Conservation (phyloP, 805 yeast genomes). For the Cyberlindnera euphorbiae region DNA sequence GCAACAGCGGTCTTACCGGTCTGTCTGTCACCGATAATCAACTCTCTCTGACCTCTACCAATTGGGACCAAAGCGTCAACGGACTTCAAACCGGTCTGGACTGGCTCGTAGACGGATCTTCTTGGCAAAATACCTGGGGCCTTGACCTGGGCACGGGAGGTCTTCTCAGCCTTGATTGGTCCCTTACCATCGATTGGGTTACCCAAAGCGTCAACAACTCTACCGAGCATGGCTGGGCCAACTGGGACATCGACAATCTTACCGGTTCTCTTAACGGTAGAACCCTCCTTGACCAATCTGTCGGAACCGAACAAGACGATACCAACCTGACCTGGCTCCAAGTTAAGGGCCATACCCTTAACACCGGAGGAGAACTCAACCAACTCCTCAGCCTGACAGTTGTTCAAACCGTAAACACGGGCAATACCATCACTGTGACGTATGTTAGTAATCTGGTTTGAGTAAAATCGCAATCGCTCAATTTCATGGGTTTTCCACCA, state of each 20-base stretch:
- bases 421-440: slow-evolving; percentile 97
- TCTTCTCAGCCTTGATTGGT: slow-evolving; percentile 80
- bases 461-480: neutral
- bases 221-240: slow-evolving; percentile 96
- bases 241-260: slow-evolving; percentile 98
- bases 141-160: slow-evolving; percentile 96
- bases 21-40: slow-evolving; percentile 99
- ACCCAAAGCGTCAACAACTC: slow-evolving; percentile 99
- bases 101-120: slow-evolving; percentile 97
- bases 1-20: slow-evolving; percentile 99
- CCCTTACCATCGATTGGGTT: slow-evolving; percentile 99
- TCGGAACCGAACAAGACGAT: slow-evolving; percentile 99
- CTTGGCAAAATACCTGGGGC: slow-evolving; percentile 99
- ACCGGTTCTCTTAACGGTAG: slow-evolving; percentile 99
- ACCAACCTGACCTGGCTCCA: slow-evolving; percentile 99
- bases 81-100: slow-evolving; percentile 99
- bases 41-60: slow-evolving; percentile 99
- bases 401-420: slow-evolving; percentile 99
- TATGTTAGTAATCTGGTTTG: slow-evolving; percentile 33
- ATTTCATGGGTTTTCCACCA: neutral
- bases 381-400: slow-evolving; percentile 99
- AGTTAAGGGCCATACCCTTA: slow-evolving; percentile 99
- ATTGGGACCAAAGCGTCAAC: slow-evolving; percentile 99
- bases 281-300: slow-evolving; percentile 98
- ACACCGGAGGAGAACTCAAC: slow-evolving; percentile 99